Evolutionary conservation across 768 basidiomycete genomes (phyloP).

Genomic region (Lactarius trivialis): DNA sequence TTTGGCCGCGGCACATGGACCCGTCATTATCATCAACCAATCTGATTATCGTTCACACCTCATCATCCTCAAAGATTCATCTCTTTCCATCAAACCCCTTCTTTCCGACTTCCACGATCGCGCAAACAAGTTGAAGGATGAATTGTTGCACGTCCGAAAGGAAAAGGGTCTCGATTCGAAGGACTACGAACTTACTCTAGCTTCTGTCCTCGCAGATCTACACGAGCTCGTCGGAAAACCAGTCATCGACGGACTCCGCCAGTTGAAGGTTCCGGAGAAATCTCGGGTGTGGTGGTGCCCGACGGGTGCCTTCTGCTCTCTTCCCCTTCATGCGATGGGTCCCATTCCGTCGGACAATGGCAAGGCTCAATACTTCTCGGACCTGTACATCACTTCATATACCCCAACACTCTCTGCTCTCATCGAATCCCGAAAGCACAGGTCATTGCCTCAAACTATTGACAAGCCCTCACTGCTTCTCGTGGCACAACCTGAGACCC

Average conservation of each 20-base stretch:
- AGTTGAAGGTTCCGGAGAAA: neutral
- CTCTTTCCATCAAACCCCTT: neutral
- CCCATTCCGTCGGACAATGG: neutral
- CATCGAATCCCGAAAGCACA: neutral
- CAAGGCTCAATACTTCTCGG: neutral
- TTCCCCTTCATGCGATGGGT: neutral
- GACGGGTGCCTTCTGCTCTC: neutral
- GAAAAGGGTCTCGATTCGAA: neutral
- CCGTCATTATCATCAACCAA: neutral
- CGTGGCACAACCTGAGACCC: neutral
- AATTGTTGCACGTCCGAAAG: neutral
- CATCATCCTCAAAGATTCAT: neutral
- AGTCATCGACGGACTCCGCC: neutral
- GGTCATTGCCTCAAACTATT: neutral
- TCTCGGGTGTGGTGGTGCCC: neutral
- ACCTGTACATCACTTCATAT: neutral
- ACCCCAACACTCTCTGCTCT: neutral
- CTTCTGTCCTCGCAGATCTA: neutral
- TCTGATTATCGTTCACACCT: neutral
- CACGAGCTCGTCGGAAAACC: neutral
- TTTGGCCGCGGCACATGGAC: neutral
- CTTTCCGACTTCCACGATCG: neutral
- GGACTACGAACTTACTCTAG: neutral
- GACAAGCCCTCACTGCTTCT: neutral
- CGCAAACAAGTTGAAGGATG: neutral